Evolutionary conservation across 495 filamentous ascomycete species (phyloP).

Genomic region (Xylaria acuta): DNA sequence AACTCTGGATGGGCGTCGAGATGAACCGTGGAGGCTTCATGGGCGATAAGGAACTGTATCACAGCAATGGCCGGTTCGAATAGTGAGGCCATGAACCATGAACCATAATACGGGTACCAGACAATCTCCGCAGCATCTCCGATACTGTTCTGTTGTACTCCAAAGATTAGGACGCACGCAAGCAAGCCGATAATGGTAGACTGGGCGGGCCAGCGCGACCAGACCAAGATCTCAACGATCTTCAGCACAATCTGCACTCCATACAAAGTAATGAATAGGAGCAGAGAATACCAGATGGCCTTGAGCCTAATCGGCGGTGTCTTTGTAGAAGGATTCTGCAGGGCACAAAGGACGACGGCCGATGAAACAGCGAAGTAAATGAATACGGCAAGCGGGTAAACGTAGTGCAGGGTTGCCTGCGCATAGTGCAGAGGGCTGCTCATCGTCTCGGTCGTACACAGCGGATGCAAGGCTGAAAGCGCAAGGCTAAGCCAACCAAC

Average conservation of each 20-base stretch:
- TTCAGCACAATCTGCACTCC: conserved; percentile 54
- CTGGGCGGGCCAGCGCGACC: conserved; percentile 49
- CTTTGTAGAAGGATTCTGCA: conserved; percentile 54
- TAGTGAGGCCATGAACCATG: conserved; percentile 59
- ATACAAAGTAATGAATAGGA: conserved; percentile 56
- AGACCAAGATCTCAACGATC: conserved; percentile 46
- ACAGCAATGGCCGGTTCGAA: conserved; percentile 55
- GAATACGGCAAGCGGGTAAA: conserved; percentile 61
- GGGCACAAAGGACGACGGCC: conserved; percentile 60
- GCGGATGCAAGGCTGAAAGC: not conserved
- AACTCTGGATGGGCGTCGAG: conserved; percentile 18
- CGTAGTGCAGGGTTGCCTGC: conserved; percentile 55
- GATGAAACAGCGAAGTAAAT: conserved; percentile 60
- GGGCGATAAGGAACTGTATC: conserved; percentile 41
- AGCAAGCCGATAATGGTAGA: conserved; percentile 60
- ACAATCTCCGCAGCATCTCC: conserved; percentile 55
- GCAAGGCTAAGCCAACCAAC: conserved; percentile 18
- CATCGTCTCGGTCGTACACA: conserved; percentile 16
- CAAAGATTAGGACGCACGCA: conserved; percentile 61
- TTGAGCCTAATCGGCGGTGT: conserved; percentile 51
- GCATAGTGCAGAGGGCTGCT: conserved; percentile 15
- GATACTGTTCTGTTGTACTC: conserved; percentile 59
- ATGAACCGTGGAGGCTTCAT: conserved; percentile 23
- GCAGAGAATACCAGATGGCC: conserved; percentile 55
- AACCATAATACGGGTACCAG: conserved; percentile 68